Percentiles rank a stretch among this genome's conserved stretches.
Conservation (phyloP, 2,329 filamentous ascomycete species). For the Cercospora citrullina region DNA sequence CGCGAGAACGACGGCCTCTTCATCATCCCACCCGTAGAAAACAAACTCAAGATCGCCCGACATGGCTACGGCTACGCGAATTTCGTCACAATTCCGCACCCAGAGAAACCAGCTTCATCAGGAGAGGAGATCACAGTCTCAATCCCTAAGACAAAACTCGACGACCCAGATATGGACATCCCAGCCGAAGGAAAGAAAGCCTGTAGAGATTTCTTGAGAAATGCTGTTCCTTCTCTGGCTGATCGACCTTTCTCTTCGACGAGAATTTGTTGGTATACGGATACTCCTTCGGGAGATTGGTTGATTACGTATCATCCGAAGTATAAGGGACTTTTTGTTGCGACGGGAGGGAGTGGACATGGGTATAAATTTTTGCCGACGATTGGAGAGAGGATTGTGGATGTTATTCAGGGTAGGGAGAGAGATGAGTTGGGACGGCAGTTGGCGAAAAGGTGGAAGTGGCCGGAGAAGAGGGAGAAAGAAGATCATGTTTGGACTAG, state of each 20-base stretch:
- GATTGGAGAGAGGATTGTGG: slow-evolving; percentile 56
- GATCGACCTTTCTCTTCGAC: slow-evolving; percentile 49
- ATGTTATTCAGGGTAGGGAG: slow-evolving; percentile 50
- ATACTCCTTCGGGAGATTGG: slow-evolving; percentile 58
- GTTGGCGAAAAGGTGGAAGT: slow-evolving; percentile 64
- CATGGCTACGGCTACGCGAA: slow-evolving; percentile 54
- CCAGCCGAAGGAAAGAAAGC: slow-evolving; percentile 62
- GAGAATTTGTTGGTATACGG: slow-evolving; percentile 58
- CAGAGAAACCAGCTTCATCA: slow-evolving; percentile 38
- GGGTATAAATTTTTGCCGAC: slow-evolving; percentile 63
- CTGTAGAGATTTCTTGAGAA: slow-evolving; percentile 61
- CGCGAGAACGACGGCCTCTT: slow-evolving; percentile 73
- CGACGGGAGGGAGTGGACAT: slow-evolving; percentile 63
- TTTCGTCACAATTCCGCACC: slow-evolving; percentile 48
- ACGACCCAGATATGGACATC: slow-evolving; percentile 46
- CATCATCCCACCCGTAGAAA: slow-evolving; percentile 64
- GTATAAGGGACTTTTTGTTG: slow-evolving; percentile 56
- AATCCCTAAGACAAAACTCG: slow-evolving; percentile 54
- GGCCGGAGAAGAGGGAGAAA: slow-evolving; percentile 44
- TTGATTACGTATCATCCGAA: slow-evolving; percentile 55
- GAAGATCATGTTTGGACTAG: slow-evolving; percentile 41
- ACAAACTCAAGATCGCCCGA: slow-evolving; percentile 51
- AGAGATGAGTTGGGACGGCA: slow-evolving; percentile 43
- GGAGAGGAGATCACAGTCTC: slow-evolving; percentile 45
- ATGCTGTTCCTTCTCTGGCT: slow-evolving; percentile 49